Conservation (phyloP, 768 basidiomycete species). For the Auricularia auricula-judae region DNA sequence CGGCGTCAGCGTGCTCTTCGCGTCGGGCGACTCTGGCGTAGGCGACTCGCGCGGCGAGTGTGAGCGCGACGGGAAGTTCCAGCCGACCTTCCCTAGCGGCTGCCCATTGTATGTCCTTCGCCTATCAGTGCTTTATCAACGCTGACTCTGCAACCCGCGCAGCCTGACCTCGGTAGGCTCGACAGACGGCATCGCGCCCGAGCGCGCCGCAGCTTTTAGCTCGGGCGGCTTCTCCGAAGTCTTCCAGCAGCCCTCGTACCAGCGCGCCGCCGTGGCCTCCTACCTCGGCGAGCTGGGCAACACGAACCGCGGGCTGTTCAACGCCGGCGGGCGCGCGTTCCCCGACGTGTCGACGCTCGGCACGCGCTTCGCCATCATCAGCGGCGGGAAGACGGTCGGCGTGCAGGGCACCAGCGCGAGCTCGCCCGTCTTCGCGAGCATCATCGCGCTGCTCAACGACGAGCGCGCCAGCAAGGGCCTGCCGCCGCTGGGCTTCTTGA, state of each 20-base stretch:
- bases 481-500: constrained; percentile 23
- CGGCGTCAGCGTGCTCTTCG: constrained; percentile 11
- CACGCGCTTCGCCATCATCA: not conserved
- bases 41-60: constrained; percentile 4
- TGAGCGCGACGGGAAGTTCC: constrained; percentile 4
- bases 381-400: constrained; percentile 1
- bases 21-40: constrained; percentile 12
- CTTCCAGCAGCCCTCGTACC: constrained; percentile 7
- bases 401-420: constrained; percentile 8
- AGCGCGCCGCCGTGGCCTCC: not conserved
- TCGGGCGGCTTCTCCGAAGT: constrained; percentile 11
- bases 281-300: constrained; percentile 17
- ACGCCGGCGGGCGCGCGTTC: constrained; percentile 3
- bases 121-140: not conserved
- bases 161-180: constrained; percentile 10
- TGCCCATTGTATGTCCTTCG: constrained; percentile 10
- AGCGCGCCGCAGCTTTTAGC: constrained; percentile 10
- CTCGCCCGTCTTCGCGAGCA: constrained; percentile 21
- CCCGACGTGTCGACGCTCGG: constrained; percentile 5
- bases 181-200: constrained; percentile 8
- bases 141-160: not conserved
- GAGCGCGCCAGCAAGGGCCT: constrained; percentile 18
- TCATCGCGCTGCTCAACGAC: constrained; percentile 25
- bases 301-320: constrained; percentile 16
- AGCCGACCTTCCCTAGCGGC: constrained; percentile 12